A percentile compares a stretch with the other conserved stretches of the same genome.
Evolutionary conservation across 1,139 yeast genomes (phyloP).

Genomic region (Scheffersomyces titani): DNA sequence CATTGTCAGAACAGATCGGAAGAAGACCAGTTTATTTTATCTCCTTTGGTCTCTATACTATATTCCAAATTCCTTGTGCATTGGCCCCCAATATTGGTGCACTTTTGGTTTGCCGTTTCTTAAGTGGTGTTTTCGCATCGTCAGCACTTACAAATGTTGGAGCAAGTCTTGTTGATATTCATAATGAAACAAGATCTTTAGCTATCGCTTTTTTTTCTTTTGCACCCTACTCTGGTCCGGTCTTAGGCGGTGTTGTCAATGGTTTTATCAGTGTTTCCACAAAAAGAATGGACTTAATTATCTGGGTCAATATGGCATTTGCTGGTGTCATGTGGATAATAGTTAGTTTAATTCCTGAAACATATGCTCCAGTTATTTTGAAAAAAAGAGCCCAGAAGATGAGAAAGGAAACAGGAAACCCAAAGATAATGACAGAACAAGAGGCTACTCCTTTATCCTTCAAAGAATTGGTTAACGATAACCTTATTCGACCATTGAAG

Average conservation of each 20-base stretch:
- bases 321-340: constrained; percentile 80
- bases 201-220: constrained; percentile 91
- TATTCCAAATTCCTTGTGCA: constrained; percentile 89
- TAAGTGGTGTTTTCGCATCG: constrained; percentile 84
- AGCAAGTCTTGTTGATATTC: constrained; percentile 87
- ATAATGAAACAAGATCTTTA: constrained; percentile 76
- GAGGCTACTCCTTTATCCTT: constrained; percentile 75
- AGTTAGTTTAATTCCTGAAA: constrained; percentile 72
- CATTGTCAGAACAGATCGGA: constrained; percentile 82
- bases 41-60: constrained; percentile 70
- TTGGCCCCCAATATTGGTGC: constrained; percentile 82
- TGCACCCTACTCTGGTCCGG: constrained; percentile 93
- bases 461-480: constrained; percentile 62
- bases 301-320: constrained; percentile 92
- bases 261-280: constrained; percentile 80
- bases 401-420: constrained; percentile 79
- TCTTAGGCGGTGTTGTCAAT: constrained; percentile 84
- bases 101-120: constrained; percentile 74
- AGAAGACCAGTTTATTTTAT: constrained; percentile 81
- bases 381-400: constrained; percentile 68
- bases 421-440: constrained; percentile 87
- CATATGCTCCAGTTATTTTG: constrained; percentile 86
- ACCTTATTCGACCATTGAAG: constrained; percentile 73
- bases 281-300: constrained; percentile 64
- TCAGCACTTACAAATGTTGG: constrained; percentile 87